phyloP scores from a whole-genome alignment of 208 protist genomes.

The Trypanosoma congolense region DNA sequence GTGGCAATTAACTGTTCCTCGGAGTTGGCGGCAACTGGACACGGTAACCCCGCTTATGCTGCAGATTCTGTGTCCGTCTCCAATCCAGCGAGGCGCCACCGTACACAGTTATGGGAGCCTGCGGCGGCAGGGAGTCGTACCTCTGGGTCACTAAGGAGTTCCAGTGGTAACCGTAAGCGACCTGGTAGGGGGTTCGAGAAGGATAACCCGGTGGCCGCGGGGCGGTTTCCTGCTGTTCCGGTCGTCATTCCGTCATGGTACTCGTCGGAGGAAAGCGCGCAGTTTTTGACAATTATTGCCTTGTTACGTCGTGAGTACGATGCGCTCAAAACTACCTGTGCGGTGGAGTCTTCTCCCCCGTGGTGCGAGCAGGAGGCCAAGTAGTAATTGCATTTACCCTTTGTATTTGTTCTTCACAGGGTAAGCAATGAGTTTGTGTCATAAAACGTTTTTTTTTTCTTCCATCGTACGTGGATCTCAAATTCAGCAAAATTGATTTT shows the following conservation, averaged over 20 bases:
- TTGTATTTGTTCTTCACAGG: too few species aligned
- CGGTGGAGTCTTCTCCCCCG: background rate
- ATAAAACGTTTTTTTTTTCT: too few species aligned
- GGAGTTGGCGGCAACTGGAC: conserved; percentile 14
- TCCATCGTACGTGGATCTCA: too few species aligned
- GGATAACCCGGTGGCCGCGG: background rate
- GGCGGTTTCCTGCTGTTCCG: conserved; percentile 21
- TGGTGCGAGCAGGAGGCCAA: background rate
- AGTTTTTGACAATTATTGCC: conserved; percentile 51
- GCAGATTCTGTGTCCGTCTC: conserved; percentile 39
- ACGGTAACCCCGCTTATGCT: conserved; percentile 4
- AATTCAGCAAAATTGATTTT: too few species aligned
- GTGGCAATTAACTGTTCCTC: conserved; percentile 9
- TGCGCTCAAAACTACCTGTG: conserved; percentile 5
- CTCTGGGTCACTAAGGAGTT: conserved; percentile 4
- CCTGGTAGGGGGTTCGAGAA: conserved; percentile 3
- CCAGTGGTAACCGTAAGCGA: conserved; percentile 4
- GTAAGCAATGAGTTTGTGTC: too few species aligned
- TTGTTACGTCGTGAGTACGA: conserved; percentile 33
- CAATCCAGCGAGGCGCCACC: conserved; percentile 28
- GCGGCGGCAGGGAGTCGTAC: background rate
- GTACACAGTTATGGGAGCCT: background rate
- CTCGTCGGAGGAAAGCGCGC: conserved; percentile 44
- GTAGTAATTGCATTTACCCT: background rate
- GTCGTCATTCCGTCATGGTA: conserved; percentile 71